These are phyloP conservation scores for Emergomyces pasteurianus DNA, from an alignment of 2,329 filamentous ascomycete species.

Conservation along the genomic window DNA sequence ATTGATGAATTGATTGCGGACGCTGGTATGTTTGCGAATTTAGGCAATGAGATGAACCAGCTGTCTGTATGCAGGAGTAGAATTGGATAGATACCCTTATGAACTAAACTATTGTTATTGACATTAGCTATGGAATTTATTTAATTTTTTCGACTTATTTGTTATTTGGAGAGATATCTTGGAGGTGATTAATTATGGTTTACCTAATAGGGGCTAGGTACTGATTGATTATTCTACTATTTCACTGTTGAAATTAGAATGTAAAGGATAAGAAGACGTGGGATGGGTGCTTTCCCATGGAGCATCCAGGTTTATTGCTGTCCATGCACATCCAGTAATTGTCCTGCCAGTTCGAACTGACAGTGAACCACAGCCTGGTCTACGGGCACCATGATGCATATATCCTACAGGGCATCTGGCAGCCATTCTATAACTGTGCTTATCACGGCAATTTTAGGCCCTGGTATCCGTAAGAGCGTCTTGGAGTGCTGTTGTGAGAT, in stretches of 20 bases:
- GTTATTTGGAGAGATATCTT: not conserved
- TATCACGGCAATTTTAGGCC: no score
- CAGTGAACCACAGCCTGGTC: no score
- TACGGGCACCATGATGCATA: no score
- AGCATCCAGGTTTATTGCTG: no score
- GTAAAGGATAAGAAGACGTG: not conserved
- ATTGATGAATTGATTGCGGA: not conserved
- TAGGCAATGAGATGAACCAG: not conserved
- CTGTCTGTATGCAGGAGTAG: not conserved
- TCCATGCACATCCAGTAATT: no score
- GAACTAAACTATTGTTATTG: not conserved
- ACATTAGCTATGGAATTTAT: not conserved
- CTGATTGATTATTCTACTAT: not conserved
- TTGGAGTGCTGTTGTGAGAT: not conserved
- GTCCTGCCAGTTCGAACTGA: no score
- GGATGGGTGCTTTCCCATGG: not conserved
- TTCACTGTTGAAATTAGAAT: not conserved
- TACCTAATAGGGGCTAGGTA: not conserved
- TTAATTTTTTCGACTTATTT: not conserved
- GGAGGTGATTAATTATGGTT: not conserved
- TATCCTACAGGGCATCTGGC: not conserved
- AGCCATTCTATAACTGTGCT: not conserved
- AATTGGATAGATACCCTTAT: conserved; percentile 1
- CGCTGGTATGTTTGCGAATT: not conserved
- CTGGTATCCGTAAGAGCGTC: not conserved